phyloP scores from a whole-genome alignment of 78 protist genomes.

The Planoprotostelium fungivorum region DNA sequence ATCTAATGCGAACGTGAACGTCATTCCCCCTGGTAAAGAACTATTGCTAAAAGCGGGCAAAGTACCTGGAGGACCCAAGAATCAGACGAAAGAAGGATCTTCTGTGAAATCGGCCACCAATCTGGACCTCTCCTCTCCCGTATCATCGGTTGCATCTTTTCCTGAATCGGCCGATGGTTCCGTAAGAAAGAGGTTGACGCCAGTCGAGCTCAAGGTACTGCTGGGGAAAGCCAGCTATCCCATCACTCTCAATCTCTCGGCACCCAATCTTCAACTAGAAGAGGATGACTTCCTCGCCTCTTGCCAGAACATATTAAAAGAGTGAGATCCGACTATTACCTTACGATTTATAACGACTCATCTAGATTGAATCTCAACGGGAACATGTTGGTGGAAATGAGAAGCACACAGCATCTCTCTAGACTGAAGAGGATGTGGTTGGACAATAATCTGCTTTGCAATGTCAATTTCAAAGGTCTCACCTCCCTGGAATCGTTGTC shows the following conservation, averaged over 20 bases:
- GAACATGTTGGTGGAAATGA: slow-evolving; percentile 3
- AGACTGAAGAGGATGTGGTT: neutral
- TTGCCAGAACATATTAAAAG: neutral
- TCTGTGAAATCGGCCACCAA: neutral
- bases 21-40: neutral
- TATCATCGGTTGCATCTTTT: neutral
- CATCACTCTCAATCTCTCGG: neutral
- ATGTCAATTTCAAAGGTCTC: neutral
- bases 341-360: neutral
- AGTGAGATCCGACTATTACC: neutral
- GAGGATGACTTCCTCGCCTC: neutral
- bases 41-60: neutral
- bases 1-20: too few species aligned
- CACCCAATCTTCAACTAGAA: neutral
- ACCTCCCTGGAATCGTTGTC: neutral
- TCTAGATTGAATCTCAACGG: slow-evolving; percentile 6
- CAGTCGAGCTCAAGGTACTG: neutral
- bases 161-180: neutral
- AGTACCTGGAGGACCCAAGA: neutral
- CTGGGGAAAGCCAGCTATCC: neutral
- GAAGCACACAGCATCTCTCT: neutral
- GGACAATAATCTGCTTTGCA: neutral
- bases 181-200: neutral
- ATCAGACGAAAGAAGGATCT: neutral
- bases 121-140: neutral